A percentile compares a stretch with the other conserved stretches of the same genome.
These are phyloP conservation scores for Sicyos edulis DNA, from an alignment of 306 rosid genomes.

Conservation along the genomic window DNA sequence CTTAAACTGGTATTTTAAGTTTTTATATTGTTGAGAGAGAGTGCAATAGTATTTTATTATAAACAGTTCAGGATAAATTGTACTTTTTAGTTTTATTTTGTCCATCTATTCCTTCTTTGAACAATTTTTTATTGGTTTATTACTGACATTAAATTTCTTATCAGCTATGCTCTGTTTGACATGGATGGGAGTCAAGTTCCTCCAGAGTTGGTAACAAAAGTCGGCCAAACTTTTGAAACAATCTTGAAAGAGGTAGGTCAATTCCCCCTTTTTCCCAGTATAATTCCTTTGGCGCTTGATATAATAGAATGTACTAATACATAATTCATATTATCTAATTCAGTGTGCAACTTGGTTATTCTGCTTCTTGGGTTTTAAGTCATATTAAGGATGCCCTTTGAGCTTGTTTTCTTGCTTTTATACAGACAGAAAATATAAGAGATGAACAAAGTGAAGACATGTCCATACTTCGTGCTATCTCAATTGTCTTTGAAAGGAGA, in stretches of 20 bases:
- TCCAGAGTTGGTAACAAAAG: slow-evolving; percentile 53
- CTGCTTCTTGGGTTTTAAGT: neutral
- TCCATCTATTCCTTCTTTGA: neutral
- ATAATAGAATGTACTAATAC: slow-evolving; percentile 6
- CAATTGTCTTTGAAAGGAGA: slow-evolving; percentile 75
- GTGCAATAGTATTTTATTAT: neutral
- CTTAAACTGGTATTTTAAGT: too few relatives aligned
- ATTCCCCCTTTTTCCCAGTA: neutral
- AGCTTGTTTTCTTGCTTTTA: slow-evolving; percentile 23
- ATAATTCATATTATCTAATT: neutral
- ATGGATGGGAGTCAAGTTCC: slow-evolving; percentile 66
- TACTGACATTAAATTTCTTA: slow-evolving; percentile 19
- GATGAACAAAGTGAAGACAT: slow-evolving; percentile 60
- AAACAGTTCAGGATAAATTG: neutral
- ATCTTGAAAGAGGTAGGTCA: slow-evolving; percentile 53
- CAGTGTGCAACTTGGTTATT: neutral
- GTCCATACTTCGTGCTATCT: slow-evolving; percentile 67
- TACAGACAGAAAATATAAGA: slow-evolving; percentile 66
- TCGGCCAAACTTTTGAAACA: slow-evolving; percentile 61
- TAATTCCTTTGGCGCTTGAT: neutral
- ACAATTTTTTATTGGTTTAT: neutral
- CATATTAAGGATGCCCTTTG: slow-evolving; percentile 24
- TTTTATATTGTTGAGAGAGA: neutral
- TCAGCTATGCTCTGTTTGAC: slow-evolving; percentile 63
- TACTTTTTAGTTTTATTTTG: too few relatives aligned